Percentiles rank a stretch among this genome's conserved stretches.
Conservation (phyloP, 192 early-diverging fungal species). For the Gigaspora rosea region DNA sequence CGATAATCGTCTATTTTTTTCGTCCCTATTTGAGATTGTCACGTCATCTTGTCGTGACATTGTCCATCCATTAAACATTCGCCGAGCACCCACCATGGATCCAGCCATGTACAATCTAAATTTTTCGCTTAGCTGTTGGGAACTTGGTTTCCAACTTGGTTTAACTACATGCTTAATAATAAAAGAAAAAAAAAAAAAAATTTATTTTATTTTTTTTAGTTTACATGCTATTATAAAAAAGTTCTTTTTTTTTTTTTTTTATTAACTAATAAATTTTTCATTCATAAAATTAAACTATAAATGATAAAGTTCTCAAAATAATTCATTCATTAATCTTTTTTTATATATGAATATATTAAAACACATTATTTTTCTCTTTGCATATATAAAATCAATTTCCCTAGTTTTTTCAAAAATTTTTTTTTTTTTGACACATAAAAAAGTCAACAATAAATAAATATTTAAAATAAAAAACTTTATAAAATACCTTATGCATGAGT, state of each 20-base stretch:
- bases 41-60: conserved; percentile 9
- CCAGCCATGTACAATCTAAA: conserved; percentile 35
- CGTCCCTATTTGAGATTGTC: conserved; percentile 13
- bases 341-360: too few relatives aligned
- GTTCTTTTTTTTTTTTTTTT: too few relatives aligned
- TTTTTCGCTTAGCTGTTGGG: conserved; percentile 31
- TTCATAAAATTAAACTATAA: too few relatives aligned
- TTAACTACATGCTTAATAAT: conserved; percentile 18
- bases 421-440: too few relatives aligned
- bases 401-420: background rate
- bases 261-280: too few relatives aligned
- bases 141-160: conserved; percentile 9
- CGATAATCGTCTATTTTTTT: conserved; percentile 26
- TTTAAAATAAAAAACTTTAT: background rate
- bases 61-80: conserved; percentile 25
- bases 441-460: background rate
- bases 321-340: too few relatives aligned
- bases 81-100: conserved; percentile 25
- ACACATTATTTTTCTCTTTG: too few relatives aligned
- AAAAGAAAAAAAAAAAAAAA: background rate
- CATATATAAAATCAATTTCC: too few relatives aligned
- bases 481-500: conserved; percentile 27
- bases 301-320: too few relatives aligned
- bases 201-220: background rate
- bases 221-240: background rate